These are phyloP conservation scores for Leonotis leonurus DNA, from an alignment of 257 asterid genomes.

Conservation along the genomic window DNA sequence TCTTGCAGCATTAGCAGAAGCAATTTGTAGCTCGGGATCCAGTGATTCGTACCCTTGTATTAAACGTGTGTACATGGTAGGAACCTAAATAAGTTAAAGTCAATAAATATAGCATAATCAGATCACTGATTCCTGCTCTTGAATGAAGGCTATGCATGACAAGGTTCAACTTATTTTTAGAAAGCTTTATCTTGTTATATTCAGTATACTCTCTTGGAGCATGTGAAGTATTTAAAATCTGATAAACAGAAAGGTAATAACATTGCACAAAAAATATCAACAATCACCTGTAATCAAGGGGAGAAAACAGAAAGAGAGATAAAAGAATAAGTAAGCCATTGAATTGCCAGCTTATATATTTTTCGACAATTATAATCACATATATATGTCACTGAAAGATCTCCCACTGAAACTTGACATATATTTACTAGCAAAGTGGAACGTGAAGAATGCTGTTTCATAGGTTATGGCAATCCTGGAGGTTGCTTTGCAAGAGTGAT, in stretches of 20 bases:
- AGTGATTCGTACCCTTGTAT: conserved; percentile 92
- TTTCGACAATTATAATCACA: not conserved
- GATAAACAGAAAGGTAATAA: not conserved
- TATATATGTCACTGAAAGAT: not conserved
- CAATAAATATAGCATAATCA: not conserved
- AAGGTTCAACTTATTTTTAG: not conserved
- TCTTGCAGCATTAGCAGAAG: conserved; percentile 69
- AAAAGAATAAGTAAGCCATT: not conserved
- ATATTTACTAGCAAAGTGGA: not conserved
- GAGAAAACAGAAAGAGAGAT: too few relatives aligned
- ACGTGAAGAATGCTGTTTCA: too few relatives aligned
- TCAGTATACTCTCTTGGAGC: too few relatives aligned
- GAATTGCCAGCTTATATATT: not conserved
- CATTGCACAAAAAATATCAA: not conserved
- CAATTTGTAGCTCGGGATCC: conserved; percentile 61
- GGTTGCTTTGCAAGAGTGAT: too few relatives aligned
- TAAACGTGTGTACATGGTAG: conserved; percentile 91
- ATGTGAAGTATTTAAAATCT: not conserved
- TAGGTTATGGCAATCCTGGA: too few relatives aligned
- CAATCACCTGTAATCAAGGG: not conserved
- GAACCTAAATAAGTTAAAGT: conserved; percentile 48
- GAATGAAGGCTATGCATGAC: not conserved
- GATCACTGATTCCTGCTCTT: not conserved
- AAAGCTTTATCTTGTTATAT: too few relatives aligned
- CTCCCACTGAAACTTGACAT: not conserved